Evolutionary conservation across 1,284 basidiomycete species (phyloP).

Genomic region (Fomitopsis palustris): DNA sequence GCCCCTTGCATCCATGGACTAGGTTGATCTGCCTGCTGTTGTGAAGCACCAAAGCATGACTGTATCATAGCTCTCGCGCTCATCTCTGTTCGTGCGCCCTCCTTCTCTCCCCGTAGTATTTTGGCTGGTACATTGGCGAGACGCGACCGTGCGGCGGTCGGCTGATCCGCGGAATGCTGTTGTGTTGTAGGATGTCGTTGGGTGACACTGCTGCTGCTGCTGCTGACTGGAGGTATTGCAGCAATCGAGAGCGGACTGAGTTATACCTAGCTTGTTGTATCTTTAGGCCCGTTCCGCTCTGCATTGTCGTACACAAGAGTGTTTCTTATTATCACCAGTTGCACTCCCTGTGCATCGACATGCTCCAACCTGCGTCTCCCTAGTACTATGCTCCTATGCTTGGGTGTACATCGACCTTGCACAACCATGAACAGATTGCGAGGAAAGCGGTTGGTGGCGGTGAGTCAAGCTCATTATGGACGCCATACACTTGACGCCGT

Average conservation of each 20-base stretch:
- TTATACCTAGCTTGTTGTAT: conserved; percentile 1
- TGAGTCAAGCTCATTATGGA: too few relatives aligned
- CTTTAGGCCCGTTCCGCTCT: neutral
- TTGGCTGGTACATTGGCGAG: neutral
- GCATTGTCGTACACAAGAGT: neutral
- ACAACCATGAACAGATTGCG: too few relatives aligned
- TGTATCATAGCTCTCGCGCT: conserved; percentile 1
- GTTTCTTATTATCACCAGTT: too few relatives aligned
- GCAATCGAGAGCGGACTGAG: neutral
- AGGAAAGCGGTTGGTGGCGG: too few relatives aligned
- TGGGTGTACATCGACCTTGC: too few relatives aligned
- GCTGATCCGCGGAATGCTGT: too few relatives aligned
- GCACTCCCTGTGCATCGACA: too few relatives aligned
- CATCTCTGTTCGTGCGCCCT: neutral
- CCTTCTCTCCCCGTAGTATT: neutral
- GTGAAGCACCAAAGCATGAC: neutral
- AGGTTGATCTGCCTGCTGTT: neutral
- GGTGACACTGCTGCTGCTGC: neutral
- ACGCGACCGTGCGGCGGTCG: neutral
- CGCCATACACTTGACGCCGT: too few relatives aligned
- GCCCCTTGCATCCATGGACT: neutral
- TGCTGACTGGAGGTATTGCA: neutral
- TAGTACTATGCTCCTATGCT: too few relatives aligned
- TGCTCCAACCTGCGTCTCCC: too few relatives aligned
- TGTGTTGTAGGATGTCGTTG: neutral